Evolutionary conservation across 2,329 filamentous ascomycete genomes (phyloP).

Genomic region (Pleomassaria siparia): DNA sequence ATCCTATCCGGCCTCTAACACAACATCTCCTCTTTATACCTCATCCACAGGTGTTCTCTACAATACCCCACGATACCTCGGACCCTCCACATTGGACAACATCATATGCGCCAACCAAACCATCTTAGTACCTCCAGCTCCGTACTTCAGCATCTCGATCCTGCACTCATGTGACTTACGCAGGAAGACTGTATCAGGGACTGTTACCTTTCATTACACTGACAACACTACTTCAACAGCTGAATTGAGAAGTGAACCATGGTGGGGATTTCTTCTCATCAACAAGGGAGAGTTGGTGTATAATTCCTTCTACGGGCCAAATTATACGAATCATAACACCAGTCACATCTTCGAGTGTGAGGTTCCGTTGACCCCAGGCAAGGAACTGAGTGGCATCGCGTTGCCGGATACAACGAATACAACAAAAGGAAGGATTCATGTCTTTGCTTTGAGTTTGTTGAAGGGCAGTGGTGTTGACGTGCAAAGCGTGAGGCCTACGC

Average conservation of each 20-base stretch:
- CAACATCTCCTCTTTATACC: slow-evolving; percentile 33
- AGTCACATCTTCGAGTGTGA: slow-evolving; percentile 29
- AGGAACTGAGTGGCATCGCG: slow-evolving; percentile 44
- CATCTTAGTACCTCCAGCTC: slow-evolving; percentile 35
- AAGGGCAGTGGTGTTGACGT: not conserved
- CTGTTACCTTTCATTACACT: slow-evolving; percentile 47
- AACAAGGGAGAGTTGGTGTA: slow-evolving; percentile 52
- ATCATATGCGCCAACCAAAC: slow-evolving; percentile 47
- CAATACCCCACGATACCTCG: slow-evolving; percentile 46
- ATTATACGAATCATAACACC: not conserved
- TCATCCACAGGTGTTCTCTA: slow-evolving; percentile 47
- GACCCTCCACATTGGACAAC: slow-evolving; percentile 41
- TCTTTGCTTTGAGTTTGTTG: slow-evolving; percentile 28
- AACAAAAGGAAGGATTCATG: slow-evolving; percentile 42
- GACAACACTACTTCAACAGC: slow-evolving; percentile 45
- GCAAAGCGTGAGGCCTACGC: not conserved
- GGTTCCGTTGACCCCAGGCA: slow-evolving; percentile 41
- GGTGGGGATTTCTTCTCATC: slow-evolving; percentile 49
- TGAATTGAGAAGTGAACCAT: slow-evolving; percentile 50
- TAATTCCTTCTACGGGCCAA: slow-evolving; percentile 31
- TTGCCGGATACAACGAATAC: slow-evolving; percentile 44
- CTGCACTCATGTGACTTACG: slow-evolving; percentile 48
- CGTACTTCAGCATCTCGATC: slow-evolving; percentile 49
- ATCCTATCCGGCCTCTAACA: slow-evolving; percentile 44
- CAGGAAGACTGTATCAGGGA: slow-evolving; percentile 43